Percentiles rank a stretch among this genome's conserved stretches.
phyloP scores from a whole-genome alignment of 169 alveolate species.

The Cryptosporidium tyzzeri region DNA sequence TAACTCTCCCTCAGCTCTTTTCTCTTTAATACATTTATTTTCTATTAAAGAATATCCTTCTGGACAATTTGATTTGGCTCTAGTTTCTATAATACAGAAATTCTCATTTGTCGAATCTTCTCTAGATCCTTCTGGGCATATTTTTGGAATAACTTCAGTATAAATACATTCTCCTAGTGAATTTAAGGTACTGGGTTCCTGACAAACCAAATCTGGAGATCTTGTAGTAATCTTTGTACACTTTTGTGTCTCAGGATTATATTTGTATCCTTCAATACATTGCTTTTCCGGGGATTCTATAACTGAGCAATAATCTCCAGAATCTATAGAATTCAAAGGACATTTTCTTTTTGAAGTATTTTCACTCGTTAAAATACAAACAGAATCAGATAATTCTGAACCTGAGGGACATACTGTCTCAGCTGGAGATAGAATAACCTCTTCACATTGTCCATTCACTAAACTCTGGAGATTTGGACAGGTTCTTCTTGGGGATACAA shows the following conservation, averaged over 20 bases:
- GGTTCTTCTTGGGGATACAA: constrained; percentile 52
- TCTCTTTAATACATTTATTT: constrained; percentile 17
- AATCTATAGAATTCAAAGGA: constrained; percentile 55
- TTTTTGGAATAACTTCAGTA: constrained; percentile 21
- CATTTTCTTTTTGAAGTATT: constrained; percentile 14
- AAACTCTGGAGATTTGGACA: constrained; percentile 30
- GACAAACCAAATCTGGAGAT: constrained; percentile 49
- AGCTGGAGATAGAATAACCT: neutral
- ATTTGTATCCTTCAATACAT: constrained; percentile 55
- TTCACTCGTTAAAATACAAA: constrained; percentile 1
- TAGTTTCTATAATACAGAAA: constrained; percentile 37
- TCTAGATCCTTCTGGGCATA: constrained; percentile 27
- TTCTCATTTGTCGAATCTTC: constrained; percentile 47
- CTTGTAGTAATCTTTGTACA: constrained; percentile 27
- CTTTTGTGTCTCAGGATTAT: constrained; percentile 19
- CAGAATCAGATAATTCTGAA: constrained; percentile 19
- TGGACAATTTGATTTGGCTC: constrained; percentile 31
- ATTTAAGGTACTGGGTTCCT: constrained; percentile 20
- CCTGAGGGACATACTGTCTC: constrained; percentile 42
- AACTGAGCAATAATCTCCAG: constrained; percentile 49
- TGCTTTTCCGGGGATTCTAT: constrained; percentile 58
- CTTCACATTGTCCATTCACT: constrained; percentile 49
- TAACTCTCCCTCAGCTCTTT: neutral
- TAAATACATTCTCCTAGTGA: constrained; percentile 17
- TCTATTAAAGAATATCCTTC: constrained; percentile 39